Conservation (phyloP, 257 asterid species). For the Salvia splendens region DNA sequence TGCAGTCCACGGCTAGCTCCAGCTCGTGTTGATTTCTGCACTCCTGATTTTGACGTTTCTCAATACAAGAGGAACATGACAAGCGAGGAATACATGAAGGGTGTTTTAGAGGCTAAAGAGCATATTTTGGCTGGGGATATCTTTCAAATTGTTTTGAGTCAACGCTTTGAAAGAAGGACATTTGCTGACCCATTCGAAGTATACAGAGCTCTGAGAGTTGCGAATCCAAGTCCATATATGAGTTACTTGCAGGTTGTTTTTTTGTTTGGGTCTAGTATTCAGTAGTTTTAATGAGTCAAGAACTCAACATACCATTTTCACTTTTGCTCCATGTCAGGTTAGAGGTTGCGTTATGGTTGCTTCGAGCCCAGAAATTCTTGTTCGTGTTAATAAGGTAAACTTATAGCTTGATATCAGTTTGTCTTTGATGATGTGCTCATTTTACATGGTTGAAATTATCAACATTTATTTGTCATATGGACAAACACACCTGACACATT, state of each 20-base stretch:
- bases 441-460: constrained; percentile 11
- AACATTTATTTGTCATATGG: constrained; percentile 21
- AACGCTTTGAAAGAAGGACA: constrained; percentile 82
- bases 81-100: constrained; percentile 68
- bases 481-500: constrained; percentile 19
- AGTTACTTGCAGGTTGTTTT: constrained; percentile 68
- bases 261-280: constrained; percentile 20
- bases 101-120: constrained; percentile 77
- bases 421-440: constrained; percentile 11
- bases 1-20: constrained; percentile 71
- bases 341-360: constrained; percentile 89
- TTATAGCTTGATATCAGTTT: constrained; percentile 13
- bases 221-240: constrained; percentile 96
- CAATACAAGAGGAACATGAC: constrained; percentile 62
- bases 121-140: constrained; percentile 86
- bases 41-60: constrained; percentile 48
- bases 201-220: constrained; percentile 85
- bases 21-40: constrained; percentile 53
- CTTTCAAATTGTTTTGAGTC: constrained; percentile 84
- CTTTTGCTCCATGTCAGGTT: constrained; percentile 46
- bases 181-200: constrained; percentile 94
- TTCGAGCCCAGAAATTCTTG: constrained; percentile 89
- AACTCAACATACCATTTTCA: constrained; percentile 5
- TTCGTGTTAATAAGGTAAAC: constrained; percentile 69
- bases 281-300: constrained; percentile 21